These are phyloP conservation scores for Epicoccum sorghinum DNA, from an alignment of 2,329 filamentous ascomycete species.

Conservation along the genomic window DNA sequence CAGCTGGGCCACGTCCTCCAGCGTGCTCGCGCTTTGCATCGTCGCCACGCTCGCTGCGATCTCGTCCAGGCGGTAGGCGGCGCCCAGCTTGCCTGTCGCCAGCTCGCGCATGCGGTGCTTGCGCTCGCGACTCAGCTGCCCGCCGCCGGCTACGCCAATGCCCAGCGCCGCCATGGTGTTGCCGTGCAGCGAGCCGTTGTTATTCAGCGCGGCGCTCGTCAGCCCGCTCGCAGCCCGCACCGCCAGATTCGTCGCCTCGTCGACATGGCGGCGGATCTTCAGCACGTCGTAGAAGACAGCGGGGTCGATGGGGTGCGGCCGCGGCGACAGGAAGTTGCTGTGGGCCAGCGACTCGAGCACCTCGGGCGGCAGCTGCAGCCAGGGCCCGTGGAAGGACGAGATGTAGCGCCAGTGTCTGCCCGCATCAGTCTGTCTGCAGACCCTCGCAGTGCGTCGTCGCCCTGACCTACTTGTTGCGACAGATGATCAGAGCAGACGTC, in stretches of 20 bases:
- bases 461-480: conserved; percentile 51
- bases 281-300: conserved; percentile 83
- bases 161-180: conserved; percentile 7
- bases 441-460: background rate
- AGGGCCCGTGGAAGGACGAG: conserved; percentile 81
- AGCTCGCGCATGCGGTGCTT: conserved; percentile 81
- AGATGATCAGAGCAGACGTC: conserved; percentile 49
- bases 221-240: conserved; percentile 78
- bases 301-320: conserved; percentile 78
- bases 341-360: conserved; percentile 79
- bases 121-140: conserved; percentile 75
- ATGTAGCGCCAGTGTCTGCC: conserved; percentile 83
- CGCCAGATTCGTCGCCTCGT: conserved; percentile 78
- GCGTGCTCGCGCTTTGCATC: conserved; percentile 78
- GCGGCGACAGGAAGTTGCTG: conserved; percentile 77
- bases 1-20: conserved; percentile 76
- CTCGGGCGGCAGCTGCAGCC: conserved; percentile 80
- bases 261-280: conserved; percentile 79
- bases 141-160: conserved; percentile 56
- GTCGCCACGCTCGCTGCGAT: conserved; percentile 82
- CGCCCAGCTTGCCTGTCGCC: conserved; percentile 76
- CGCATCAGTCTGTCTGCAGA: conserved; percentile 14
- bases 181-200: conserved; percentile 53
- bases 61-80: conserved; percentile 81
- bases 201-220: conserved; percentile 68